These are phyloP conservation scores for Simplicillium sp. DNA, from an alignment of 2,329 filamentous ascomycete genomes.

Conservation along the genomic window DNA sequence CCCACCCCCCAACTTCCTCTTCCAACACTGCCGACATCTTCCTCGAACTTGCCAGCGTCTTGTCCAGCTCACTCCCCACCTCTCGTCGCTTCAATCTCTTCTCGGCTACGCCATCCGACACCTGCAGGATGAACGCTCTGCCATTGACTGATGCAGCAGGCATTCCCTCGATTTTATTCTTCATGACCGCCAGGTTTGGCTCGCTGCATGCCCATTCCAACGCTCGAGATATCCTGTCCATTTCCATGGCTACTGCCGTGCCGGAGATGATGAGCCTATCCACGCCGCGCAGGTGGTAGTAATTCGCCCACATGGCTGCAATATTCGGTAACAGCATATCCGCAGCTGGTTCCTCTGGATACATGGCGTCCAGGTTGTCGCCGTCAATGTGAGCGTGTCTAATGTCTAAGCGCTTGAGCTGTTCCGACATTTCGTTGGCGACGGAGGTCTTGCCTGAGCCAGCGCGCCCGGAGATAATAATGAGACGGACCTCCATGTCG, in stretches of 20 bases:
- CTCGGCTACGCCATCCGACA: conserved; percentile 5
- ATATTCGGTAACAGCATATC: conserved; percentile 8
- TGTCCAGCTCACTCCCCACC: conserved; percentile 6
- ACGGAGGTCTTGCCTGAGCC: conserved; percentile 9
- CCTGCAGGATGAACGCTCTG: conserved; percentile 6
- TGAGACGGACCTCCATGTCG: conserved; percentile 6
- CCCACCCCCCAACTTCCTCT: conserved; percentile 6
- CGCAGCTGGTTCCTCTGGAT: conserved; percentile 3
- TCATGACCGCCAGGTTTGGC: conserved; percentile 1
- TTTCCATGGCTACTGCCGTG: conserved; percentile 5
- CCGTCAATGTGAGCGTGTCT: conserved; percentile 7
- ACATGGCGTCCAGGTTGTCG: conserved; percentile 8
- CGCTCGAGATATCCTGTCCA: conserved; percentile 4
- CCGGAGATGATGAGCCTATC: conserved; percentile 6
- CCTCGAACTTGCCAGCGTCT: conserved; percentile 2
- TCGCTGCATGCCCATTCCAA: conserved; percentile 5
- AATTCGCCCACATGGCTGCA: conserved; percentile 6
- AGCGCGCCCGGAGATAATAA: conserved; percentile 8
- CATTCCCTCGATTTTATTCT: conserved; percentile 5
- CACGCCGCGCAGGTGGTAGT: conserved; percentile 9
- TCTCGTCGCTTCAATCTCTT: conserved; percentile 4
- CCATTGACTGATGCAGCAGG: conserved; percentile 4
- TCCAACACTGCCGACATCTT: conserved; percentile 7
- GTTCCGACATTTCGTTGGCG: conserved; percentile 8
- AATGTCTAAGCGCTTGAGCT: conserved; percentile 6